Conservation (phyloP, 305 asterid species). For the Fraxinus angustifolia region DNA sequence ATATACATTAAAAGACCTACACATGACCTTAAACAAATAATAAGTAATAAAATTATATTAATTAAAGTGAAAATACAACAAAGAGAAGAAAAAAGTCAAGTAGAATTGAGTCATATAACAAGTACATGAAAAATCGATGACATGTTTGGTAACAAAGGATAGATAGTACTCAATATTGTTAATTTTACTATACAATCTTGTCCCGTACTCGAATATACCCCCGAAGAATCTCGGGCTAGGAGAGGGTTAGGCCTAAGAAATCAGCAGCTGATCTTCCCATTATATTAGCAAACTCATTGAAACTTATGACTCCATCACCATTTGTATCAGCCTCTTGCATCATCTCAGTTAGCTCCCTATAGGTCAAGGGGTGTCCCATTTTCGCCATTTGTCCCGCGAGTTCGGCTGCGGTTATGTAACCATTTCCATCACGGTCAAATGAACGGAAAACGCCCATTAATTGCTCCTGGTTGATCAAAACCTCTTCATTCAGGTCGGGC, state of each 20-base stretch:
- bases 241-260: constrained; percentile 45
- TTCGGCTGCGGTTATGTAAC: constrained; percentile 82
- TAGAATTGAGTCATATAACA: not conserved
- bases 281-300: constrained; percentile 64
- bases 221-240: not conserved
- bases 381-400: constrained; percentile 86
- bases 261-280: constrained; percentile 80
- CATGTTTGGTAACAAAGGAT: not conserved
- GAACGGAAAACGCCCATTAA: constrained; percentile 81
- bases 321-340: constrained; percentile 84
- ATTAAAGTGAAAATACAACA: not conserved
- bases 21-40: not conserved
- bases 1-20: not conserved
- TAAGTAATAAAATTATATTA: not conserved
- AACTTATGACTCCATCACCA: constrained; percentile 90
- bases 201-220: not conserved
- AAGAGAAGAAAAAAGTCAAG: not conserved
- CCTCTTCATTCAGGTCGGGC: constrained; percentile 67
- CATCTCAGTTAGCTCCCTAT: constrained; percentile 66
- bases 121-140: not conserved
- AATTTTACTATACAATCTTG: not conserved
- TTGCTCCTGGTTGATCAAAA: constrained; percentile 74
- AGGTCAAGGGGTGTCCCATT: constrained; percentile 85
- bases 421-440: constrained; percentile 84
- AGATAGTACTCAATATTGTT: not conserved